Evolutionary conservation across 495 filamentous ascomycete genomes (phyloP).

Genomic region (Penicillium mononematosum): DNA sequence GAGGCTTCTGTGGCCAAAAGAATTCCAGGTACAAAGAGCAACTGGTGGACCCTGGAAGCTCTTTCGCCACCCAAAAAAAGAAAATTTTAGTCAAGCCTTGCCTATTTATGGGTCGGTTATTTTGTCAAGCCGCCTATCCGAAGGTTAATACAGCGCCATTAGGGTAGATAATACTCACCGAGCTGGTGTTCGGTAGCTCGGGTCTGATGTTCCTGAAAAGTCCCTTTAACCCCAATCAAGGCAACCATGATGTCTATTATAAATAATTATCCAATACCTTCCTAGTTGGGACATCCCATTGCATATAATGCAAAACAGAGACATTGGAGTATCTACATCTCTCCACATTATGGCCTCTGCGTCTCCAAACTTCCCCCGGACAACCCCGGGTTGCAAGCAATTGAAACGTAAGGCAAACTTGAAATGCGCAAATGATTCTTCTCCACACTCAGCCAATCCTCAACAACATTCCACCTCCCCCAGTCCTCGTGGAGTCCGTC

Average conservation of each 20-base stretch:
- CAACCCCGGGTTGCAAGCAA: neutral
- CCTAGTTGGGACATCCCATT: neutral
- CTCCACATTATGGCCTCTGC: slow-evolving; percentile 2
- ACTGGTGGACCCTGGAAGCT: slow-evolving; percentile 10
- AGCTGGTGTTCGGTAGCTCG: neutral
- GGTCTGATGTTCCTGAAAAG: neutral
- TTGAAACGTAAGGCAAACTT: neutral
- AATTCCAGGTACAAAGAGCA: too few species aligned
- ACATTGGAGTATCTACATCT: neutral
- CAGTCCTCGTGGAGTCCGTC: slow-evolving; percentile 12
- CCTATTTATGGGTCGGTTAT: neutral
- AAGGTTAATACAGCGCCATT: neutral
- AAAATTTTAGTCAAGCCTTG: slow-evolving; percentile 19
- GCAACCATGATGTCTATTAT: too few species aligned
- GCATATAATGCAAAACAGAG: neutral
- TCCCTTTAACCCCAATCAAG: too few species aligned
- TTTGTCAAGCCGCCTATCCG: neutral
- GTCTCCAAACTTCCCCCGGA: slow-evolving; percentile 7
- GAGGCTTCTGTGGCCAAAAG: too few species aligned
- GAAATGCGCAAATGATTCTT: slow-evolving; percentile 11
- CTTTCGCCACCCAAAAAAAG: slow-evolving; percentile 16
- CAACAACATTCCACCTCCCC: slow-evolving; percentile 16
- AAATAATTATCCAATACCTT: neutral
- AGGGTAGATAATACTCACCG: neutral
- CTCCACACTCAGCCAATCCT: slow-evolving; percentile 3